Conservation (phyloP, 345 rosid genomes). For the Acer campestre region DNA sequence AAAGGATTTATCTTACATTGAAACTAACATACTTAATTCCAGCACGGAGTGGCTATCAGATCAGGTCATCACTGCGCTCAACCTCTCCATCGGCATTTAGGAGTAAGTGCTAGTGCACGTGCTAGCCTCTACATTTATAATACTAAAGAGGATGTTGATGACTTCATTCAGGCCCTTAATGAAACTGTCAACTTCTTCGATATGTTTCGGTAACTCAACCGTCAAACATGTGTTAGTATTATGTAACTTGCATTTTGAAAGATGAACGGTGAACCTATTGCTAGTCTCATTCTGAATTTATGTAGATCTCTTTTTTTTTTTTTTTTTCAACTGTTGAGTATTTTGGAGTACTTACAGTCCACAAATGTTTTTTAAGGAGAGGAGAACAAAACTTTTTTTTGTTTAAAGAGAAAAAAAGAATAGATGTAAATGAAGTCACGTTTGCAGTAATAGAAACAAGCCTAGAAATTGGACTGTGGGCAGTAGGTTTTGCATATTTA, state of each 20-base stretch:
- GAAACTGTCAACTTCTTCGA: slow-evolving; percentile 82
- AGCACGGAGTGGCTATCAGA: slow-evolving; percentile 98
- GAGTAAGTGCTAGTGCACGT: slow-evolving; percentile 83
- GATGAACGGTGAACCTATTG: too few relatives aligned
- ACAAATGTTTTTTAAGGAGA: too few relatives aligned
- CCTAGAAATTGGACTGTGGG: too few relatives aligned
- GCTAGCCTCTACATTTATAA: slow-evolving; percentile 96
- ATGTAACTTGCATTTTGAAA: neutral
- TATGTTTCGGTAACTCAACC: slow-evolving; percentile 54
- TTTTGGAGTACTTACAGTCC: too few relatives aligned
- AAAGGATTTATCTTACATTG: neutral
- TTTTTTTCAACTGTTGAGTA: too few relatives aligned
- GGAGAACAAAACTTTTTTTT: too few relatives aligned
- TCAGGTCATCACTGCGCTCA: slow-evolving; percentile 98
- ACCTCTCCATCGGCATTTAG: slow-evolving; percentile 85
- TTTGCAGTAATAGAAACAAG: too few relatives aligned
- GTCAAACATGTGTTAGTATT: neutral
- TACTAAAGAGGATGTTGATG: slow-evolving; percentile 83
- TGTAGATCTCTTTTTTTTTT: too few relatives aligned
- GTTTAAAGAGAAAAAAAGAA: too few relatives aligned
- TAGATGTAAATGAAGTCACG: too few relatives aligned
- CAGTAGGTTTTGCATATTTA: too few relatives aligned
- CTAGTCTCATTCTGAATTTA: too few relatives aligned
- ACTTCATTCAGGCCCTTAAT: slow-evolving; percentile 63
- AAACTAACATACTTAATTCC: slow-evolving; percentile 32